Percentiles rank a stretch among this genome's conserved stretches.
phyloP scores from a whole-genome alignment of 768 basidiomycete genomes.

The Tephrocybe sp. region DNA sequence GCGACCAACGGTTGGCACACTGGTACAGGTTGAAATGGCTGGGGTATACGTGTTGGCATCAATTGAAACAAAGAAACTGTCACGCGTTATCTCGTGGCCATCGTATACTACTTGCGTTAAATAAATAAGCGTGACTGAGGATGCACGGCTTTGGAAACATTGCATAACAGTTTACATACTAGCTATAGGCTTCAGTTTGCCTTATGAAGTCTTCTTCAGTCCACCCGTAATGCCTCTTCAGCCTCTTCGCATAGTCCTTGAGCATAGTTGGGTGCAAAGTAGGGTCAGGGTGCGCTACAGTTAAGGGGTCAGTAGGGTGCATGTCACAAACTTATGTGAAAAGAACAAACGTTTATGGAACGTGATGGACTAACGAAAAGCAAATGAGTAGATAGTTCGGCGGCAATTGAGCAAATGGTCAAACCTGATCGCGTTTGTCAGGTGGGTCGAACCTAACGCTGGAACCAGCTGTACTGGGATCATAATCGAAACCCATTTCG shows the following conservation, averaged over 20 bases:
- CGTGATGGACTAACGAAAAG: slow-evolving; percentile 54
- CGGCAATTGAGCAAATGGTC: slow-evolving; percentile 11
- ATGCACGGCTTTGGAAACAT: no score
- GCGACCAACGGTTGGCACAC: no score
- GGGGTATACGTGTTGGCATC: no score
- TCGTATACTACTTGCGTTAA: no score
- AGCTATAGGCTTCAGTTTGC: slow-evolving; percentile 12
- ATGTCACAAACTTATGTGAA: not conserved
- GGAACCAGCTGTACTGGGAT: slow-evolving; percentile 77
- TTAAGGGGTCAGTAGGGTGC: slow-evolving; percentile 10
- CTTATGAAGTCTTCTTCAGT: slow-evolving; percentile 41
- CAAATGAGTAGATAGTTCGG: not conserved
- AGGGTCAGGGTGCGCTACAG: slow-evolving; percentile 71
- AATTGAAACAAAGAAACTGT: no score
- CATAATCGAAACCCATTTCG: slow-evolving; percentile 75
- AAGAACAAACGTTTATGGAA: slow-evolving; percentile 66
- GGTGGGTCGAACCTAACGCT: slow-evolving; percentile 84
- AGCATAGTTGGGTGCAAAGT: slow-evolving; percentile 54
- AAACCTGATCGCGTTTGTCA: slow-evolving; percentile 39
- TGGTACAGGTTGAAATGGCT: no score
- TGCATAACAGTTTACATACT: no score
- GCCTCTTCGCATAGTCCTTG: slow-evolving; percentile 52
- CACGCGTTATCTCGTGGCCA: no score
- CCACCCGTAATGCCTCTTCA: slow-evolving; percentile 74
- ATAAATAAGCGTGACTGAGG: no score